phyloP scores from a whole-genome alignment of 352 stramenopile species.

The Plasmopara halstedii region DNA sequence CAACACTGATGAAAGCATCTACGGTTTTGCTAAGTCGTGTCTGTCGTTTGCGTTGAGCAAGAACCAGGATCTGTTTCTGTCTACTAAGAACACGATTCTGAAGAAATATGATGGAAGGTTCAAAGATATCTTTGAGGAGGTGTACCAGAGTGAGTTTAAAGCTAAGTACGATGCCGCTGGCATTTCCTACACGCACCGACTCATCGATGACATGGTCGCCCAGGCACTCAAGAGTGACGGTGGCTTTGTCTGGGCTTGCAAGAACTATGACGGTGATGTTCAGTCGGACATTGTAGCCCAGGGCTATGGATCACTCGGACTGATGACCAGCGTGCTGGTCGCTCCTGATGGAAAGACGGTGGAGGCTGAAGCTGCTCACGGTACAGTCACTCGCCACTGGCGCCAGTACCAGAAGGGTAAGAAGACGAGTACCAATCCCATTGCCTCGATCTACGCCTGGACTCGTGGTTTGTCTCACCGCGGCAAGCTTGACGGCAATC shows the following conservation, averaged over 20 bases:
- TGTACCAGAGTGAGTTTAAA: constrained; percentile 76
- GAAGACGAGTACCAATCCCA: constrained; percentile 73
- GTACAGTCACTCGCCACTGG: constrained; percentile 79
- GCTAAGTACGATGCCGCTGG: constrained; percentile 59
- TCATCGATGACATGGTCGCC: constrained; percentile 85
- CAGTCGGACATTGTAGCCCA: constrained; percentile 76
- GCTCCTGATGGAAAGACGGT: constrained; percentile 74
- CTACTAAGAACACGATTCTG: constrained; percentile 81
- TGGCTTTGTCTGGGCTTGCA: constrained; percentile 77
- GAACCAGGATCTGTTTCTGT: constrained; percentile 60
- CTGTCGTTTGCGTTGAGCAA: constrained; percentile 59
- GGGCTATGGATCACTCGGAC: constrained; percentile 67
- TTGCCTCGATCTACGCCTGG: constrained; percentile 79
- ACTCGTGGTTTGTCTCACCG: constrained; percentile 64
- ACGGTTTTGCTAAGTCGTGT: constrained; percentile 64
- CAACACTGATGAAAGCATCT: constrained; percentile 79
- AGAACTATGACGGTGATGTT: constrained; percentile 84
- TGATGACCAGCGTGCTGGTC: constrained; percentile 74
- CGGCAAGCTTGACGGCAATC: constrained; percentile 70
- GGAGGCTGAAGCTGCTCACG: constrained; percentile 77
- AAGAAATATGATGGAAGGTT: constrained; percentile 76
- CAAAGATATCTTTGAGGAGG: constrained; percentile 77
- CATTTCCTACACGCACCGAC: constrained; percentile 70
- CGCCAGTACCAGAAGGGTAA: constrained; percentile 77
- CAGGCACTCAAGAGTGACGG: constrained; percentile 67